Base-by-base conservation (phyloP, 345 rosid genomes). In the Arabidopsis thaliana region DNA sequence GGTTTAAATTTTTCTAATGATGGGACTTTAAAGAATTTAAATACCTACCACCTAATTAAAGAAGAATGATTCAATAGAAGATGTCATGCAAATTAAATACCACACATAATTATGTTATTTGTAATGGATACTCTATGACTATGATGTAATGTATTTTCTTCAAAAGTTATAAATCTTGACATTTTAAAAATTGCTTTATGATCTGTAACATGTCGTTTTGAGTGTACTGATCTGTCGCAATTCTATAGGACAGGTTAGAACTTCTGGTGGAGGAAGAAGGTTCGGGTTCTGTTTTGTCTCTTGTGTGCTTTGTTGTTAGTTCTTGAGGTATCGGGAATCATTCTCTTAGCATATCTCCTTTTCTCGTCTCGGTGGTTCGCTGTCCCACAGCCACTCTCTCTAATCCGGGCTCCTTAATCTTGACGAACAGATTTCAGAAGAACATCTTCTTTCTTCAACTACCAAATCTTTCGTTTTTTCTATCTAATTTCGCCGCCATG, bases 301-400 rank as follows among this genome's bases (percentile, higher is more conserved):
- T 24, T 6, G 14, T 23, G 49, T 52, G 22, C 5, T 25, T 23
- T 58, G 6, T 42, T 7, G 1, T 46, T 14, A 23, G 13, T 25
- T 38, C 20, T 24, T 4, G 56, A 24, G 70, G 74, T 42, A 69
- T 62, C 80, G 62, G 62, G 80, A 71, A 65, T 74, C 71, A 53
- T 60, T 68, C 77, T 45, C 59, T 34, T 49, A 23, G 79, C 55
- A 75, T 68, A 69, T 23, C 28, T 67, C 61, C 46, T 11, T 48
- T 22, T 58, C 53, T 56, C 5, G 28, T 28, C 49, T 58, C 41
- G 59, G 66, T 16, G 59, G 66, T 16, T 44, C 60, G 46, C 23
- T 56, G 66, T 55, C 9, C 56, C 61, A 2, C 53, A 60, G 2
- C 58, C 50, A 30, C 52, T 36, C 28, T 44, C 20, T 45, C 13